These are phyloP conservation scores for Lentinula detonsa DNA, from an alignment of 768 basidiomycete species.

Conservation along the genomic window DNA sequence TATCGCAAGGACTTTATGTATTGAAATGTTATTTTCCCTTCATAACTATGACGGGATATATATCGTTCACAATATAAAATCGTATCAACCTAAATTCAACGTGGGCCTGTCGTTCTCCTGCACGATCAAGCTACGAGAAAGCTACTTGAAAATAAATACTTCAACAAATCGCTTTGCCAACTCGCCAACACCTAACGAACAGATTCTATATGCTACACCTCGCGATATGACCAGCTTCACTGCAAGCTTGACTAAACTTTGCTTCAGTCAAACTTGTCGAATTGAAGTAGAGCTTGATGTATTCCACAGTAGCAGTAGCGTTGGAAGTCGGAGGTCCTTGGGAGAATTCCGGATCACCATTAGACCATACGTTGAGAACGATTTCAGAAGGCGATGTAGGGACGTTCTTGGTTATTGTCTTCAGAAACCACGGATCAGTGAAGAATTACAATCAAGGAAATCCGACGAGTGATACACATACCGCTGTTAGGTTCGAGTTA, in stretches of 20 bases:
- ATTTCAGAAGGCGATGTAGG: constrained; percentile 8
- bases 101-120: too few relatives aligned
- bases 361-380: constrained; percentile 11
- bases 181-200: too few relatives aligned
- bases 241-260: constrained; percentile 10
- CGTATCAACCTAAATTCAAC: too few relatives aligned
- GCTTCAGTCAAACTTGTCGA: constrained; percentile 9
- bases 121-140: too few relatives aligned
- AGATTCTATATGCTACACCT: constrained; percentile 10
- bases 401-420: constrained; percentile 10
- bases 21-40: neutral
- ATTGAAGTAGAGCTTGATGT: constrained; percentile 13
- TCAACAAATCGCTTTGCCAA: too few relatives aligned
- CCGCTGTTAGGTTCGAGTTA: constrained; percentile 4
- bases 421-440: neutral
- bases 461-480: neutral
- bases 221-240: constrained; percentile 8
- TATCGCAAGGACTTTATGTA: neutral
- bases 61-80: too few relatives aligned
- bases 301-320: constrained; percentile 12
- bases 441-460: neutral
- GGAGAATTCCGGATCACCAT: constrained; percentile 9
- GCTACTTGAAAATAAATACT: too few relatives aligned
- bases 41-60: neutral
- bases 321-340: constrained; percentile 12